phyloP scores from a whole-genome alignment of 2,329 filamentous ascomycete species.

The Paraphoma sp. region DNA sequence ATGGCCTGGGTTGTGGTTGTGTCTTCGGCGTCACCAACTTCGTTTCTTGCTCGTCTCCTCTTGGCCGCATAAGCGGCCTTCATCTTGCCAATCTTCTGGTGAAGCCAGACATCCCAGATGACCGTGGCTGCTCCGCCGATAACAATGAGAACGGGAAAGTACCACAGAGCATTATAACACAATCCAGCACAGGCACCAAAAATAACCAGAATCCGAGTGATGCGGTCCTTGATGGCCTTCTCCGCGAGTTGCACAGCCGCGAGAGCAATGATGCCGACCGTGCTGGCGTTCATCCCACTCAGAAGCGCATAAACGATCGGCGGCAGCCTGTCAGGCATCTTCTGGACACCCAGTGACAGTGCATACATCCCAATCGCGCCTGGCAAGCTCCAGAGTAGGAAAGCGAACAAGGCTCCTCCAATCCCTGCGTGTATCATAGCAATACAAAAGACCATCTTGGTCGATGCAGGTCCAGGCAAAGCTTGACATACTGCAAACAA shows the following conservation, averaged over 20 bases:
- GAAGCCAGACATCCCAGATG: conserved; percentile 63
- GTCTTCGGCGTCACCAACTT: conserved; percentile 30
- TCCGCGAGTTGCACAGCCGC: conserved; percentile 72
- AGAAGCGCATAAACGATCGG: conserved; percentile 70
- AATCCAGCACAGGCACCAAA: conserved; percentile 68
- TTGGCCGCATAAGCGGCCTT: conserved; percentile 24
- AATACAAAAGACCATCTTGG: conserved; percentile 75
- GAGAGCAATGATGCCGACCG: conserved; percentile 74
- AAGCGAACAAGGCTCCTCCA: conserved; percentile 63
- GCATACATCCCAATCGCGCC: conserved; percentile 75
- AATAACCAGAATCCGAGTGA: conserved; percentile 70
- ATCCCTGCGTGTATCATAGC: conserved; percentile 69
- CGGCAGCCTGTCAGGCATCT: conserved; percentile 65
- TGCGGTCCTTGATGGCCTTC: conserved; percentile 70
- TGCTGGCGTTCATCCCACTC: conserved; percentile 74
- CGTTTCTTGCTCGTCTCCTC: conserved; percentile 21
- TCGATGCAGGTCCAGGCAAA: conserved; percentile 71
- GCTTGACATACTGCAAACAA: conserved; percentile 74
- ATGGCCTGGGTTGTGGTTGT: conserved; percentile 15
- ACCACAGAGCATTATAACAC: conserved; percentile 77
- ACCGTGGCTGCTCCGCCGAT: conserved; percentile 61
- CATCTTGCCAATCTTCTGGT: conserved; percentile 48
- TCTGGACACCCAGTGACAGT: conserved; percentile 69
- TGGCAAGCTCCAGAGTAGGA: conserved; percentile 72
- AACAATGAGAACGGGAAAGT: conserved; percentile 71